These are phyloP conservation scores for Stachybotrys elegans DNA, from an alignment of 2,329 filamentous ascomycete species.

Conservation along the genomic window DNA sequence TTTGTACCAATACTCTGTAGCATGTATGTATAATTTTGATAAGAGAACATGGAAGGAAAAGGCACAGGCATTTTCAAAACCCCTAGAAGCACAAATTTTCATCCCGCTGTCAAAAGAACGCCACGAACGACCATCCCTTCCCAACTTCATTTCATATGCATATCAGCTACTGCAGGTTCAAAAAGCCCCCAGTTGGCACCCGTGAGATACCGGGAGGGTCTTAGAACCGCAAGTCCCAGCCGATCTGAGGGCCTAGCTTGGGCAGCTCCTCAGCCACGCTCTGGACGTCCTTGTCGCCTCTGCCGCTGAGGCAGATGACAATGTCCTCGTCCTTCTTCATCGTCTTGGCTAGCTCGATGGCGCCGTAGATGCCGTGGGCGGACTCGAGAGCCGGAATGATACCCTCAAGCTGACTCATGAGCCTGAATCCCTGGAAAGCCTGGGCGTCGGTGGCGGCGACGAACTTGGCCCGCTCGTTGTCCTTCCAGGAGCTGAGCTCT, in stretches of 20 bases:
- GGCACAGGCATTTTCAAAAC: no score
- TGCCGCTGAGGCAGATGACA: conserved; percentile 87
- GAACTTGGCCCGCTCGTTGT: conserved; percentile 79
- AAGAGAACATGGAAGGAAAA: no score
- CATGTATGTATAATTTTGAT: no score
- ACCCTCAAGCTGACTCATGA: conserved; percentile 83
- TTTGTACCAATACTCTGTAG: conserved; percentile 2
- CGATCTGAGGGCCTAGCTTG: conserved; percentile 82
- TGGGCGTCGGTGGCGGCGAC: conserved; percentile 87
- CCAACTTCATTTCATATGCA: no score
- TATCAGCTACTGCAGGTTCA: no score
- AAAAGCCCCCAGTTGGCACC: no score
- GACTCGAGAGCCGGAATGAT: conserved; percentile 96
- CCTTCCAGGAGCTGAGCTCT: conserved; percentile 90
- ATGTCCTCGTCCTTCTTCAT: conserved; percentile 86
- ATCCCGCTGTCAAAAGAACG: no score
- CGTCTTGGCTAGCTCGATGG: conserved; percentile 84
- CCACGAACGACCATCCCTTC: no score
- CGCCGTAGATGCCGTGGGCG: conserved; percentile 86
- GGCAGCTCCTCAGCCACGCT: conserved; percentile 94
- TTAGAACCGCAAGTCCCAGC: conserved; percentile 62
- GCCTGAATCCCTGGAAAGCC: conserved; percentile 80
- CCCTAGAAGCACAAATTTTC: no score
- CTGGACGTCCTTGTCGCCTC: conserved; percentile 98
- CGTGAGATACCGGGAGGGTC: no score